These are phyloP conservation scores for Scedosporium aurantiacum DNA, from an alignment of 2,329 filamentous ascomycete genomes.

Conservation along the genomic window DNA sequence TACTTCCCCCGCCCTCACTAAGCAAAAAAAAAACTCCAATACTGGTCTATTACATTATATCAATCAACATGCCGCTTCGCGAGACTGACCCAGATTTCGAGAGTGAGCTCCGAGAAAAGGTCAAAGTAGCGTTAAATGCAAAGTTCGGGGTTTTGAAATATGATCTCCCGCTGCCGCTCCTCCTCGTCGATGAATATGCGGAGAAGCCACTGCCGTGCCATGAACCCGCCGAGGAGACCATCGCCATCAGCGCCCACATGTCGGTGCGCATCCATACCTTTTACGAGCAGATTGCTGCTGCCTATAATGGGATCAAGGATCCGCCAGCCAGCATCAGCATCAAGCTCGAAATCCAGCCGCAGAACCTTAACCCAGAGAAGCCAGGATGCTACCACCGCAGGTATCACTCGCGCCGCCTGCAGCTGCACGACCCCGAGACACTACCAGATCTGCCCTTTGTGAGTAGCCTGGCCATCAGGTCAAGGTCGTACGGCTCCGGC, in stretches of 20 bases:
- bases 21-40: too few species aligned
- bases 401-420: slow-evolving; percentile 12
- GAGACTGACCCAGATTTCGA: not conserved
- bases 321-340: not conserved
- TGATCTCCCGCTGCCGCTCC: not conserved
- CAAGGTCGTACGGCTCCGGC: not conserved
- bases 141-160: not conserved
- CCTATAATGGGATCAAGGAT: not conserved
- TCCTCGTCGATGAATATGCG: not conserved
- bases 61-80: not conserved
- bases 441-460: slow-evolving; percentile 12
- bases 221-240: slow-evolving; percentile 11
- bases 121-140: not conserved
- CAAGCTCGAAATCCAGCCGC: slow-evolving; percentile 6
- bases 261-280: slow-evolving; percentile 10
- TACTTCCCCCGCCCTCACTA: too few species aligned
- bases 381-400: slow-evolving; percentile 10
- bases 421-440: slow-evolving; percentile 11
- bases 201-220: slow-evolving; percentile 8
- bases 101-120: not conserved
- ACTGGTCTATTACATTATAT: not conserved
- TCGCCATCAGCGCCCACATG: slow-evolving; percentile 9
- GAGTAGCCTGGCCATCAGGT: slow-evolving; percentile 7
- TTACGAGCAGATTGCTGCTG: slow-evolving; percentile 10
- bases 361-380: slow-evolving; percentile 7